Base-by-base conservation (phyloP, 805 yeast species). In the Teunomyces lycoperdinae region DNA sequence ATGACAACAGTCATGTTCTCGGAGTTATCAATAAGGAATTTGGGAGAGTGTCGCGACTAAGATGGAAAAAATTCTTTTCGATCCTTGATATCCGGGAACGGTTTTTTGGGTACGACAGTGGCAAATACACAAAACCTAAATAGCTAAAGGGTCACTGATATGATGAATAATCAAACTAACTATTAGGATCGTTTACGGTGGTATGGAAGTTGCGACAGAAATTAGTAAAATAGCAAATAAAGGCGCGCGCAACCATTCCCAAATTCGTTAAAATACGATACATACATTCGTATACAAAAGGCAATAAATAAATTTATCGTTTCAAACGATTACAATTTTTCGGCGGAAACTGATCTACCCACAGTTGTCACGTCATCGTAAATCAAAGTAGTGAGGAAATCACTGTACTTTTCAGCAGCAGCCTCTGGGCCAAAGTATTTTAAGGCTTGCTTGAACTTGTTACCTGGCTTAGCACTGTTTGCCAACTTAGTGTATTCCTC, bases 381-480 rank as follows among this genome's bases (percentile, higher is more conserved):
- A 61, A 87, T 75, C 67, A 86, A 74, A 31, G 85, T 83, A 42
- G 95, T 87, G 59, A 87, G 79, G 68, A 87, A 87, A 61, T 87
- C 91, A 50, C 86, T 83, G 67, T 85, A 83, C 60, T 81, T 81
- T 59, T 80, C 81, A 53, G 85, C 91, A 51, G 80, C 76, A 48
- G 86, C 82, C 66, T 87, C 92, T 34, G 85, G 87, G 64, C 78
- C 79, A 63, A 87, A 81, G 63, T 84, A 83, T 36, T 78, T 80
- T 46, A 85, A 88, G 33, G 91, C 94, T 54, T 77, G 72, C 50
- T 72, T 75, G 66, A 78, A 86, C 68, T 85, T 84, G 71, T 86
- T 84, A 47, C 82, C 82, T 59, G 79, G 58, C 50, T 77, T 77
- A 53, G 82, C 82, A 42, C 66, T 48, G 44, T 66, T 54, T 27